Evolutionary conservation across 208 protist species (phyloP), one percentile per base, ranked within the genome.

Genomic region (Crithidia mellificae): DNA sequence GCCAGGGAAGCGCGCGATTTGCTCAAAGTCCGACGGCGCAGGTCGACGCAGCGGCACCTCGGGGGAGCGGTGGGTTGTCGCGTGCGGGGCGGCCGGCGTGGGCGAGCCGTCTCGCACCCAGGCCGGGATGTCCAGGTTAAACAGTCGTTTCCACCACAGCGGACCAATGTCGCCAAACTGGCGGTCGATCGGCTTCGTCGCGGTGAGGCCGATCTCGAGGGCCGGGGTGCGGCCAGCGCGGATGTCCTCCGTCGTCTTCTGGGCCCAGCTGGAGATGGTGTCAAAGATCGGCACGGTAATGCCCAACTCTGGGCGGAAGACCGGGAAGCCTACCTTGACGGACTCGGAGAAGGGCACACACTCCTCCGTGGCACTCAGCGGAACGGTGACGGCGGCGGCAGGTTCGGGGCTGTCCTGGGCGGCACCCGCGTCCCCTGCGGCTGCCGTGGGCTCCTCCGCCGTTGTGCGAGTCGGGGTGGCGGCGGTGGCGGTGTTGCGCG

Each of bases 201-300:
- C 29, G 59, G 68, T 74, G 55, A 77, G 54, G 41, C 74, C 69
- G 36, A 80, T 44, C 54, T 80, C 74, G 6, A 80, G 68, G 7
- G 49, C 57, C 7, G 57, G 63, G 0, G 47, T 56, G 24, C 54
- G 47, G 22, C 64, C 68, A 22, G 22, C 57, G 4, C 34, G 61
- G 25, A 68, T 55, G 55, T 78, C 78, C 17, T 46, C 63, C 11
- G 2, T 39, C 0, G 63, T 62, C 11, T 66, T 66, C 54, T 51
- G 38, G 2, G 25, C 44, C 80, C 80, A 85, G 44, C 30, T 39
- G 19, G 59, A 38, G 34, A 79, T 38, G 38, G 80, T 82, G 62
- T 76, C 69, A 38, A 82, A 79, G 36, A 85, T 55, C 0, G 71
- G 65, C 36, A 82, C 76, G 27, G 75, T 78, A 62, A 85, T 81